phyloP scores from a whole-genome alignment of 306 rosid genomes.

The Fragaria iinumae region DNA sequence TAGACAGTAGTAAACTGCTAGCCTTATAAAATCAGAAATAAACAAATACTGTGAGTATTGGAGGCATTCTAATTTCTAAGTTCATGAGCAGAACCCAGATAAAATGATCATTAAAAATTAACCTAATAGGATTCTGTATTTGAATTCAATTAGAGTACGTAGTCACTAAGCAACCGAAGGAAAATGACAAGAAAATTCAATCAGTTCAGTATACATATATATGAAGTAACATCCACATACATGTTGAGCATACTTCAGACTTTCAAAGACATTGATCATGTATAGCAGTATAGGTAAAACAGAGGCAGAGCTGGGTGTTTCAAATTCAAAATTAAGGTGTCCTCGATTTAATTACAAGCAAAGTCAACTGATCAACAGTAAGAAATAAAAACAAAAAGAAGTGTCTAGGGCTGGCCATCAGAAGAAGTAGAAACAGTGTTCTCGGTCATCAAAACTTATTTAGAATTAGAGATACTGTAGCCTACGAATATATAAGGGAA shows the following conservation, averaged over 20 bases:
- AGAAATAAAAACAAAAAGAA: too few relatives aligned
- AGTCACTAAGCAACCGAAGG: background rate
- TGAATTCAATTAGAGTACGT: background rate
- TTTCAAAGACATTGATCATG: background rate
- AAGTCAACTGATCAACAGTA: background rate
- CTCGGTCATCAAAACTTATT: background rate
- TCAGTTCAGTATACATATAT: background rate
- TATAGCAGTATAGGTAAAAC: background rate
- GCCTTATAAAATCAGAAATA: background rate
- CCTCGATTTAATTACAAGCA: too few relatives aligned
- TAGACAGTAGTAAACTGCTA: background rate
- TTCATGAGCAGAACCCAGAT: background rate
- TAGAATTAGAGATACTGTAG: background rate
- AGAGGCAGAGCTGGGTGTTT: background rate
- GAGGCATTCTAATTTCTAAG: background rate
- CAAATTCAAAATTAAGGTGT: background rate
- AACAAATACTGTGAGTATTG: background rate
- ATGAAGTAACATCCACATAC: background rate
- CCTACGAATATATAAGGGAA: background rate
- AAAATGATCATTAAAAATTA: background rate
- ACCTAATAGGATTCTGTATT: background rate
- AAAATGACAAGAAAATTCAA: too few relatives aligned
- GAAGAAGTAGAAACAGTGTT: background rate
- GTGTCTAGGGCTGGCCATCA: background rate
- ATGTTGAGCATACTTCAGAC: background rate